Evolutionary conservation across 805 yeast genomes (phyloP).

Genomic region (Candida caryicola): DNA sequence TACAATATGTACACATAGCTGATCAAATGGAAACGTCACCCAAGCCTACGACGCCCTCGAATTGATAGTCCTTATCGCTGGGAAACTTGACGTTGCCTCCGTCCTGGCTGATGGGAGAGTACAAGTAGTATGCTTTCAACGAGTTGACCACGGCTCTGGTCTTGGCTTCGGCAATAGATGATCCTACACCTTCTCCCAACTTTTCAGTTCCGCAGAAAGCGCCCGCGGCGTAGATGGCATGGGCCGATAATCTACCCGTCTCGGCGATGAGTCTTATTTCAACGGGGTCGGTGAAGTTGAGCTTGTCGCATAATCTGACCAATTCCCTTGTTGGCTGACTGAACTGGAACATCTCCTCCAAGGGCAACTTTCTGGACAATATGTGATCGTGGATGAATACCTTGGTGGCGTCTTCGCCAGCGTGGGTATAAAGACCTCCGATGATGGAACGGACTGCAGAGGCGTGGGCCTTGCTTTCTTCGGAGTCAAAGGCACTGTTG

Average conservation of each 20-base stretch:
- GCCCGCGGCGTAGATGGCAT: constrained; percentile 88
- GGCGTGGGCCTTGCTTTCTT: constrained; percentile 50
- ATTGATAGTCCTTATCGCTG: constrained; percentile 48
- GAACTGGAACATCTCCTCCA: constrained; percentile 73
- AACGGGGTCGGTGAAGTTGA: constrained; percentile 69
- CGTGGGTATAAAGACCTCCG: constrained; percentile 77
- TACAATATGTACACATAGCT: constrained; percentile 9
- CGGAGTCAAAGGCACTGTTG: constrained; percentile 27
- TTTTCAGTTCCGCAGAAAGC: constrained; percentile 80
- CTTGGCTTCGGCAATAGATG: constrained; percentile 86
- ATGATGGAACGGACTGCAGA: constrained; percentile 77
- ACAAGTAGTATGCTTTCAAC: constrained; percentile 86
- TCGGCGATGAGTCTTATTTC: constrained; percentile 80
- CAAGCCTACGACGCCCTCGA: constrained; percentile 40
- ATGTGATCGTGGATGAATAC: constrained; percentile 71
- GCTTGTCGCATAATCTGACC: constrained; percentile 70
- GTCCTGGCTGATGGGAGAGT: constrained; percentile 62
- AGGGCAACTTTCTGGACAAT: constrained; percentile 76
- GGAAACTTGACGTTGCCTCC: constrained; percentile 52
- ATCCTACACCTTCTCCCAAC: constrained; percentile 92
- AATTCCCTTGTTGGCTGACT: constrained; percentile 84
- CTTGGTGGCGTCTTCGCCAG: constrained; percentile 62
- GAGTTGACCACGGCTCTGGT: constrained; percentile 90
- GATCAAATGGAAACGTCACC: constrained; percentile 44
- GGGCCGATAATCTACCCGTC: constrained; percentile 81